Base-by-base conservation (phyloP, 2,329 filamentous ascomycete species). In the Ophiostoma sp. region DNA sequence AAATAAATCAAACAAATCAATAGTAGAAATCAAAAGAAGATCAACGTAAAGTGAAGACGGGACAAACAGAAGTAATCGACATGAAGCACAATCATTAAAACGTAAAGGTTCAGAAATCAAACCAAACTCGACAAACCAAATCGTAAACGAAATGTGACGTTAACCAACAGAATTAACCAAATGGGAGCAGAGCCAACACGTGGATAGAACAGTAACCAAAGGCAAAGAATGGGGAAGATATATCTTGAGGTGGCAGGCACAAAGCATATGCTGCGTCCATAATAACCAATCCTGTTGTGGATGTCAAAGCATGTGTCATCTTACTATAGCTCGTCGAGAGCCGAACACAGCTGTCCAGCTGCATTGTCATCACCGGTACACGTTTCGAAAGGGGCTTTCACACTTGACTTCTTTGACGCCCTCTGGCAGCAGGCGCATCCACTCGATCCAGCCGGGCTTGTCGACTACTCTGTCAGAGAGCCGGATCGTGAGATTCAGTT, bases 341-440 rank as follows among this genome's bases (percentile, higher is more conserved):
- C 38, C 11, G 4, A 11, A 38, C 27, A 38, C 12, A 7, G 5
- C 38, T 63, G 27, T 27, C 27, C 27, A 27, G 27, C 27, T 27
- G 27, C 27, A 27, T 27, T 27, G 27, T 27, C 2, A 27, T 27
- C 38, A 63, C 60, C 60, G 60, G 40, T 44, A 63, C 27, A 27
- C 27, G 60, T 14, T 42, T 41, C 41, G 65, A n/a, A 52, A 52
- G 9, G 64, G 64, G 38, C 45, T 52, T 14, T 86, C 84, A 60
- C 86, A 80, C 74, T 82, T 83, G 68, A 86, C 78, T 69, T 86
- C 84, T 72, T 78, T 81, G 71, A 86, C 80, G 7, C 83, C 81
- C 68, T 85, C 83, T 2, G 85, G 85, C 80, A 87, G 84, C 73
- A 83, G 77, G 36, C 84, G 81, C 71, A 87, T 75, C 84, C 84